Base-by-base conservation (phyloP, 164 flowering plant genomes). In the Macadamia tetraphylla region DNA sequence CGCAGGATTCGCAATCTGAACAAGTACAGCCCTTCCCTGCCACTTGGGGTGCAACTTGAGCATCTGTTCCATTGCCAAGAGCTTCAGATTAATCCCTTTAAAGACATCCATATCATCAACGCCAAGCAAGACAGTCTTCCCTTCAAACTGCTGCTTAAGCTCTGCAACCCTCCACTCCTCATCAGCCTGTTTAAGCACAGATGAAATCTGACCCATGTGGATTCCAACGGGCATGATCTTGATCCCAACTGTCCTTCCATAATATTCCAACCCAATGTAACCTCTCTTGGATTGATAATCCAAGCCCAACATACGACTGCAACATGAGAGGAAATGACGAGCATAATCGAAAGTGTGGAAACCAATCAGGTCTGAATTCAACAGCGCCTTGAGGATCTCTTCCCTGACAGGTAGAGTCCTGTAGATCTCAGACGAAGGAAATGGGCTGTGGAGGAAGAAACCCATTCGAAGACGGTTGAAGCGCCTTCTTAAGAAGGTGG, bases 271-370 rank as follows among this genome's bases (percentile, higher is more conserved):
- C 6, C 90, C 91, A 55, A 89, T 86, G 64, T 89, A 87, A 53
- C 91, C 94, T 68, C 94, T 83, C 77, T 87, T 89, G 0, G 91
- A 89, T 68, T 89, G 86, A 76, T 89, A 89, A 67, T 87, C 90
- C 74, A 89, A 64, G 52, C 94, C 94, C 75, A 89, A 67, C 90
- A 89, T 89, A 42, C 94, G 77, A 71, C 94, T 89, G 56, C 94
- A 89, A 58, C 94, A 89, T 30, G 94, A 89, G 62, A 89, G 86
- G 68, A 89, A 89, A 84, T 89, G 94, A 18, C 94, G 80, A n/a
- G 94, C 94, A 73, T 89, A 89, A 67, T 89, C 94, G 77, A 89
- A 89, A 13, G 94, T 89, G 70, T 89, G 94, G 67, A 89, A 89
- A 15, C 94, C 94, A 68, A 89, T 87, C 32, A 89, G 75, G 67